These are phyloP conservation scores for Psilocybe subaeruginosa DNA, from an alignment of 768 basidiomycete genomes.

Conservation along the genomic window DNA sequence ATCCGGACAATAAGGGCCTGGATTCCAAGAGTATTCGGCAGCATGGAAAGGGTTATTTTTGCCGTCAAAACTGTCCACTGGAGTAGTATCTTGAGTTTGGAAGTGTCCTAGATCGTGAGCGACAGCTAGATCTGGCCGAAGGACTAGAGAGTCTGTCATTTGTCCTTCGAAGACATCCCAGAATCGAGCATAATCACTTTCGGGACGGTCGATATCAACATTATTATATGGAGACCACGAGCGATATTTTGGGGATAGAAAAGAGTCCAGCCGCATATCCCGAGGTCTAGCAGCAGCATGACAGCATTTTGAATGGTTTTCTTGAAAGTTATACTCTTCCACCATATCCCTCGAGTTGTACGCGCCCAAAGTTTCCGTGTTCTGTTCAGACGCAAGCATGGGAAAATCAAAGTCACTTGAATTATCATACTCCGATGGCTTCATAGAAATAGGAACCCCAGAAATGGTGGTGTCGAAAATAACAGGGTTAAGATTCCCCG, in stretches of 20 bases:
- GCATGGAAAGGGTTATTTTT: too few species aligned
- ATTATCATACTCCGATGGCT: too few species aligned
- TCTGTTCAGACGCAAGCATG: not conserved
- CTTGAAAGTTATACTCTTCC: not conserved
- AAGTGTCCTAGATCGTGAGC: not conserved
- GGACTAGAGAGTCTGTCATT: not conserved
- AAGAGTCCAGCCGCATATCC: not conserved
- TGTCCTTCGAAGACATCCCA: not conserved
- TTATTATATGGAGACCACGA: not conserved
- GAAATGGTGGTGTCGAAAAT: not conserved
- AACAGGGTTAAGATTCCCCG: not conserved
- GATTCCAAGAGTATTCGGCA: not conserved
- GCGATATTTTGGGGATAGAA: not conserved
- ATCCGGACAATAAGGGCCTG: not conserved
- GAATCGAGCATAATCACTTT: not conserved
- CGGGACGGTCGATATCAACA: not conserved
- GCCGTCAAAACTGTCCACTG: not conserved
- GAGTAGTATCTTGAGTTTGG: not conserved
- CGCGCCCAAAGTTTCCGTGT: not conserved
- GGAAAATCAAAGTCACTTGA: not conserved
- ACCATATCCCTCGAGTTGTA: not conserved
- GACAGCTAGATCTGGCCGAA: not conserved
- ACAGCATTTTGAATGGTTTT: not conserved
- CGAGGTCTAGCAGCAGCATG: not conserved
- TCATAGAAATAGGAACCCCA: too few species aligned